Percentiles rank a stretch among this genome's conserved stretches.
Conservation (phyloP, 2,329 filamentous ascomycete species). For the Sphaerulina vaccinii region DNA sequence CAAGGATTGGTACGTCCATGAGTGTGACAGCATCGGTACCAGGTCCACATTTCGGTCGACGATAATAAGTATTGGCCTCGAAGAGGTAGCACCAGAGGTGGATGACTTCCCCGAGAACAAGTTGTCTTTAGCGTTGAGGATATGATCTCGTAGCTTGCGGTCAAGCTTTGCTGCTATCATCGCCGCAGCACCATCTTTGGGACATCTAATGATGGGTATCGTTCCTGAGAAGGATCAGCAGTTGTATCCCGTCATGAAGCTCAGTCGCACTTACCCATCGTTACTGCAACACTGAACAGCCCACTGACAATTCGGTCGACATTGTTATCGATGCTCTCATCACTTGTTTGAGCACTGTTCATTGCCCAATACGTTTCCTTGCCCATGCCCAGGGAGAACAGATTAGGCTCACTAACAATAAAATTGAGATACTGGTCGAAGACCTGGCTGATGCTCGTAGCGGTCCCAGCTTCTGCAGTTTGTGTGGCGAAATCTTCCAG, state of each 20-base stretch:
- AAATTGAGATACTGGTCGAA: constrained; percentile 98
- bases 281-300: constrained; percentile 97
- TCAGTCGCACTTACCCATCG: constrained; percentile 70
- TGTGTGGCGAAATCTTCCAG: constrained; percentile 93
- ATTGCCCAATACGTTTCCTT: constrained; percentile 95
- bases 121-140: constrained; percentile 96
- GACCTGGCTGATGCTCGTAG: constrained; percentile 86
- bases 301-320: constrained; percentile 92
- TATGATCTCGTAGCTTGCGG: constrained; percentile 91
- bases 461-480: constrained; percentile 77
- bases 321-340: constrained; percentile 82
- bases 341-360: constrained; percentile 87
- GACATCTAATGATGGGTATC: constrained; percentile 92
- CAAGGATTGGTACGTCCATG: constrained; percentile 84
- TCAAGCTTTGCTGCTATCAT: constrained; percentile 93
- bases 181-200: constrained; percentile 88
- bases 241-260: not conserved
- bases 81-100: constrained; percentile 64
- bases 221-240: constrained; percentile 57
- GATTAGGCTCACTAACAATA: constrained; percentile 88
- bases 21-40: constrained; percentile 98
- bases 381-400: constrained; percentile 91
- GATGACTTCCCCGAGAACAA: constrained; percentile 73
- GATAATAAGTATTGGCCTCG: constrained; percentile 85
- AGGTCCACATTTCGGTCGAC: constrained; percentile 94